Evolutionary conservation across 371 early-diverging fungal genomes (phyloP).

Genomic region (Capniomyces stellatus): DNA sequence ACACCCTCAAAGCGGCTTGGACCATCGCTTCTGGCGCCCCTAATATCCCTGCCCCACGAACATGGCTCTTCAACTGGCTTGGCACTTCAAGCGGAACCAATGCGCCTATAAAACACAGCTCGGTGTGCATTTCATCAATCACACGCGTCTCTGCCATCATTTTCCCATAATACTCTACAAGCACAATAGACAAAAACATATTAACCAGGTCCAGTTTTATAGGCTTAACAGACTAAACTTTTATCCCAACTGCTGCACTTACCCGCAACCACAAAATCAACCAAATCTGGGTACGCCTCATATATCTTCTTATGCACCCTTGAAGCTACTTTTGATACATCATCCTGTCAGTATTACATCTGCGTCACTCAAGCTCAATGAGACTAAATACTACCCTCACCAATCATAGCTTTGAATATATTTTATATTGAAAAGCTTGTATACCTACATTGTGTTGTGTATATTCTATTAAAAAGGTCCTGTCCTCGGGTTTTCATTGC

Average conservation of each 20-base stretch:
- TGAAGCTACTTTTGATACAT: constrained; percentile 8
- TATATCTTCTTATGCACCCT: constrained; percentile 12
- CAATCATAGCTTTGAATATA: not conserved
- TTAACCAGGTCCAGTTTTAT: too few species aligned
- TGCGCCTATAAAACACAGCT: constrained; percentile 30
- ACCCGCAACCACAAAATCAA: constrained; percentile 16
- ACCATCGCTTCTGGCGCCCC: constrained; percentile 13
- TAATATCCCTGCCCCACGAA: constrained; percentile 11
- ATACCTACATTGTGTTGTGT: constrained; percentile 3
- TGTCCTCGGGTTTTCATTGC: constrained; percentile 9
- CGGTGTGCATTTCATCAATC: constrained; percentile 20
- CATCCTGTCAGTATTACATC: too few species aligned
- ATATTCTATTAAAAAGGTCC: constrained; percentile 11
- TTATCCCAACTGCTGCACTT: too few species aligned
- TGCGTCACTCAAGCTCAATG: not conserved
- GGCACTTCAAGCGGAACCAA: constrained; percentile 30
- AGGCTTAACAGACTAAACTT: too few species aligned
- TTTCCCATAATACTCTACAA: constrained; percentile 14
- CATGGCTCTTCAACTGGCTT: constrained; percentile 31
- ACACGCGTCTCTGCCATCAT: constrained; percentile 13
- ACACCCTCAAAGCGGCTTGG: constrained; percentile 9
- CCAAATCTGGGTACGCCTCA: constrained; percentile 16
- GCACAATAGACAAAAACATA: not conserved
- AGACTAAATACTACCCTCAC: not conserved
- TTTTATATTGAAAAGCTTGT: not conserved